phyloP scores from a whole-genome alignment of 148 eudicot genomes.

The Camellia granthamiana region DNA sequence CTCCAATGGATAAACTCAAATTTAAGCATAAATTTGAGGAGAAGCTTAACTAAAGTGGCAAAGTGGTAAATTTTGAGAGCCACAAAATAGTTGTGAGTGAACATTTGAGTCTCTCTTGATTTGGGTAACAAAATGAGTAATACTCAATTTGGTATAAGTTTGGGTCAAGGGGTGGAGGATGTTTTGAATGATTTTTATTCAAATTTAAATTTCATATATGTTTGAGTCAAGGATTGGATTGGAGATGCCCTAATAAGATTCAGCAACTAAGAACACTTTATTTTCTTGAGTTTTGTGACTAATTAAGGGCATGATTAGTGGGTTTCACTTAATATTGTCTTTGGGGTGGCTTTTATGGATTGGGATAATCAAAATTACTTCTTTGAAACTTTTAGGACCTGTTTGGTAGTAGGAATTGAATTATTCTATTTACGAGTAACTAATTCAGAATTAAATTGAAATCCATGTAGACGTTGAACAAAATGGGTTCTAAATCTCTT shows the following conservation, averaged over 20 bases:
- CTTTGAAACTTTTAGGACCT: neutral
- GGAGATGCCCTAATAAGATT: neutral
- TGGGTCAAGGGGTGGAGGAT: too few species aligned
- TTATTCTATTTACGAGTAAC: neutral
- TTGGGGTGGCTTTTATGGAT: neutral
- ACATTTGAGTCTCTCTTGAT: too few species aligned
- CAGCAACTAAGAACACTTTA: neutral
- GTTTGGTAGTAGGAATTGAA: neutral
- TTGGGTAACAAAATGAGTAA: too few species aligned
- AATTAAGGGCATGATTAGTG: neutral
- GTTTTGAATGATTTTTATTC: too few species aligned
- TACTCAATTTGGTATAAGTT: too few species aligned
- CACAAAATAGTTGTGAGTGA: too few species aligned
- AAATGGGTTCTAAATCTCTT: neutral
- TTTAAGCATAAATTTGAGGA: too few species aligned
- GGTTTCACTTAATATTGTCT: neutral
- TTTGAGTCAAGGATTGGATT: too few species aligned
- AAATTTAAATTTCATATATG: too few species aligned
- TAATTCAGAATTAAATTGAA: neutral
- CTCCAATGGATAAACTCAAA: too few species aligned
- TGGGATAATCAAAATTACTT: neutral
- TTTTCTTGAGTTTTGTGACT: conserved; percentile 5
- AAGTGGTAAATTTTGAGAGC: too few species aligned
- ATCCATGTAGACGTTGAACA: neutral
- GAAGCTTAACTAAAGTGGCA: too few species aligned